Evolutionary conservation across 2,329 filamentous ascomycete genomes (phyloP), one percentile per base, ranked within the genome.

Genomic region (Trichoderma semiorbis): DNA sequence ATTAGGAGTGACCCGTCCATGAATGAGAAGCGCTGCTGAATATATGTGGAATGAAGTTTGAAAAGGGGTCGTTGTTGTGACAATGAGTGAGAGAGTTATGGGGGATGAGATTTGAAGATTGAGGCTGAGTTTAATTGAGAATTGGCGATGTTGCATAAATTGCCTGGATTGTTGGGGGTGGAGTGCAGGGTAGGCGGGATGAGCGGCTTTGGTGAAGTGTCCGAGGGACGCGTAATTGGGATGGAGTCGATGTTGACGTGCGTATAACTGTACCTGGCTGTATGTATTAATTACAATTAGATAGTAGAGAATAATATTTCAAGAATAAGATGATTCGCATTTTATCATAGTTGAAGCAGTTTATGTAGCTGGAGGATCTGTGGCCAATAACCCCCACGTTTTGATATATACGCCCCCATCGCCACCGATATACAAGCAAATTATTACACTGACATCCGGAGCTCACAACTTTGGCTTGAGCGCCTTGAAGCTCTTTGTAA

Each of bases 401-500:
- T 58, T 11, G 12, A 58, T n/a, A 8, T 18, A 26, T 6, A 18
- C 1, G 28, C 6, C 6, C 53, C 14, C 7, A 39, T 39, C 26
- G 14, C 14, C 53, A 10, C 16, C 16, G 12, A 57, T 16, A 30
- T 28, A 10, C 24, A 14, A 16, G 0, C 12, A 57, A 28, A 26
- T 24, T 39, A 12, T 18, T 12, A 21, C 0, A 7, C 0, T 43
- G 39, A n/a, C 1, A 43, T 3, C 39, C 3, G 18, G 16, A 18
- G 5, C 43, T 69, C 12, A 69, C 30, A 70, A 12, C 32, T 16
- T 57, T 10, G 66, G 57, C 30, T 58, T 61, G 32, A 72, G 12
- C 3, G 2, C 32, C 26, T 72, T 72, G 28, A 73, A 69, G 21
- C 53, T 64, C 76, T 76, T 81, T 32, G 81, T 83, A 60, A 82